Conservation (phyloP, 2,329 filamentous ascomycete species). For the Didymella lethalis region DNA sequence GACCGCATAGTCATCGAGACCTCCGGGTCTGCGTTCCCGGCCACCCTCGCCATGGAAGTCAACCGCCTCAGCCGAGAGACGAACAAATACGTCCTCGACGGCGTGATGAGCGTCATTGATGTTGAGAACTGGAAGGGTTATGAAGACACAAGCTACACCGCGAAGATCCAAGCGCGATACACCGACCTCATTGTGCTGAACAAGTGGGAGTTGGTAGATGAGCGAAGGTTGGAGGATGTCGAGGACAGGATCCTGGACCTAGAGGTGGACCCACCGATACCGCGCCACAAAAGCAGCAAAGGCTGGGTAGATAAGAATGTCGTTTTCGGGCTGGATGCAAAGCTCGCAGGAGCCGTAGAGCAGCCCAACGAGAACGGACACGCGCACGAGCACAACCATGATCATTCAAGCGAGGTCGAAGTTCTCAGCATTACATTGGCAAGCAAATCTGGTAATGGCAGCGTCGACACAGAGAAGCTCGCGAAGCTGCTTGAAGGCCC, state of each 20-base stretch:
- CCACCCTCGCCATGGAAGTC: slow-evolving; percentile 88
- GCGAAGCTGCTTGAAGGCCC: slow-evolving; percentile 70
- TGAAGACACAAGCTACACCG: slow-evolving; percentile 88
- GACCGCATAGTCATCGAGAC: slow-evolving; percentile 96
- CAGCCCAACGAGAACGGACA: slow-evolving; percentile 64
- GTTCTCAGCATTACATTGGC: slow-evolving; percentile 81
- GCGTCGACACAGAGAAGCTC: slow-evolving; percentile 66
- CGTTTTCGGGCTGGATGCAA: slow-evolving; percentile 87
- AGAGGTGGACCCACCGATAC: slow-evolving; percentile 74
- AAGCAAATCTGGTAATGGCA: slow-evolving; percentile 59
- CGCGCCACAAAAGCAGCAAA: slow-evolving; percentile 84
- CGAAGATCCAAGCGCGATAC: slow-evolving; percentile 84
- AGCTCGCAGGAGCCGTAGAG: slow-evolving; percentile 65
- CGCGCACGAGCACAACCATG: slow-evolving; percentile 58
- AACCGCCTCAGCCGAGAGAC: slow-evolving; percentile 79
- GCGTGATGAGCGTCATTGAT: slow-evolving; percentile 88
- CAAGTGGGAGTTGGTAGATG: slow-evolving; percentile 83
- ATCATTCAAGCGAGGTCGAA: slow-evolving; percentile 86
- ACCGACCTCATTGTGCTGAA: slow-evolving; percentile 92
- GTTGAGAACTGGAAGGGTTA: slow-evolving; percentile 96
- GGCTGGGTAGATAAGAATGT: slow-evolving; percentile 81
- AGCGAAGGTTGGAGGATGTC: slow-evolving; percentile 77
- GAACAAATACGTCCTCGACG: slow-evolving; percentile 77
- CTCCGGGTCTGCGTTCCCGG: slow-evolving; percentile 80
- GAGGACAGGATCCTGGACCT: slow-evolving; percentile 81